Evolutionary conservation across 2,329 filamentous ascomycete species (phyloP).

Genomic region (Beauveria sp.): DNA sequence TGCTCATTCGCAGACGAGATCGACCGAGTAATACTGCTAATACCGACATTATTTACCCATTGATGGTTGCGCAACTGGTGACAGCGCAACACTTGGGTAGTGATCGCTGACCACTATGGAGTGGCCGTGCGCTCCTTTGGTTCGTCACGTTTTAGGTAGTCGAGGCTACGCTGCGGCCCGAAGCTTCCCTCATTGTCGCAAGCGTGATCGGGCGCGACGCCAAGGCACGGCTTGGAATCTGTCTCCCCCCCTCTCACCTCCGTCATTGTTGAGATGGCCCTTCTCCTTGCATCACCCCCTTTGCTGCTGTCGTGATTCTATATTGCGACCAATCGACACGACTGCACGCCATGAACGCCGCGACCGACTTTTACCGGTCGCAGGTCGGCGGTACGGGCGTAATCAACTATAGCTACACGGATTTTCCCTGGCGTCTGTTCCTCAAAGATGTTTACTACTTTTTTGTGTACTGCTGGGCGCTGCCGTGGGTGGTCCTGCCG

Average conservation of each 20-base stretch:
- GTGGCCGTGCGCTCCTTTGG: neutral
- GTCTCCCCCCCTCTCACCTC: neutral
- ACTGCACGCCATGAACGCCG: conserved; percentile 19
- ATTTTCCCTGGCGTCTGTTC: conserved; percentile 43
- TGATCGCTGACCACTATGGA: neutral
- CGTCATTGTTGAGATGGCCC: neutral
- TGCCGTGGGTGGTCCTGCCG: conserved; percentile 57
- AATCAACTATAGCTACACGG: conserved; percentile 55
- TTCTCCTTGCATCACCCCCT: neutral
- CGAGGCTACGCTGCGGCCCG: neutral
- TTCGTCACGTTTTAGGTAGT: neutral
- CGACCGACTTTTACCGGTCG: conserved; percentile 48
- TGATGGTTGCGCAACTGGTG: too few species aligned
- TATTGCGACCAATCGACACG: neutral
- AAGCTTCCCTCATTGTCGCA: neutral
- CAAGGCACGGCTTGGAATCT: neutral
- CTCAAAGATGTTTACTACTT: conserved; percentile 48
- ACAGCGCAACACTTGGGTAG: neutral
- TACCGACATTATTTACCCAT: neutral
- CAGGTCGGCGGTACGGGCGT: conserved; percentile 50
- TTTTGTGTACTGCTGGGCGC: conserved; percentile 44
- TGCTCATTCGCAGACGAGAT: neutral
- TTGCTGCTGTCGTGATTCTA: neutral
- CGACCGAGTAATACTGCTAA: neutral
- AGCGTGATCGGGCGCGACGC: neutral